phyloP scores from a whole-genome alignment of 2,329 filamentous ascomycete genomes.

The Trichocomaceae sp. region DNA sequence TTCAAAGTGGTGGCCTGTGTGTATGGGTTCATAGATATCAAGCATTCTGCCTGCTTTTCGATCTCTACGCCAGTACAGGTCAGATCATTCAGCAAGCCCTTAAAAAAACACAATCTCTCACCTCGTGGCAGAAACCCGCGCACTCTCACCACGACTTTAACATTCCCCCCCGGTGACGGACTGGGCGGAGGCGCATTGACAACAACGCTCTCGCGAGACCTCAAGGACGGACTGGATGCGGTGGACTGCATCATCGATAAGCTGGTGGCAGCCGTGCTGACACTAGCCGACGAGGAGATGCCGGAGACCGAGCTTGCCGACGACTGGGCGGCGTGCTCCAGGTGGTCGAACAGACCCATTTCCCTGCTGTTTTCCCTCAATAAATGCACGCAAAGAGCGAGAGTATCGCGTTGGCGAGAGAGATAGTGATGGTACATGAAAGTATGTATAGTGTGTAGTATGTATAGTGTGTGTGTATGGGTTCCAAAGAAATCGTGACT shows the following conservation, averaged over 20 bases:
- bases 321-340: conserved; percentile 27
- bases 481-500: conserved; percentile 9
- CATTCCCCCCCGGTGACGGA: conserved; percentile 63
- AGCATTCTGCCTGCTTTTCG: conserved; percentile 71
- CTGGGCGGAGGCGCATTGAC: conserved; percentile 42
- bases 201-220: conserved; percentile 63
- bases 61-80: conserved; percentile 53
- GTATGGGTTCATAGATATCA: conserved; percentile 84
- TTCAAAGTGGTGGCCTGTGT: conserved; percentile 78
- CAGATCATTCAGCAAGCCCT: conserved; percentile 1
- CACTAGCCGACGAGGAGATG: conserved; percentile 28
- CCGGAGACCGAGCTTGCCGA: conserved; percentile 30
- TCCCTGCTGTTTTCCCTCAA: conserved; percentile 32
- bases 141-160: conserved; percentile 74
- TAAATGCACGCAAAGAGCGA: conserved; percentile 35
- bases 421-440: conserved; percentile 38
- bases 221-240: conserved; percentile 71
- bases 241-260: conserved; percentile 47
- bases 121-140: conserved; percentile 72
- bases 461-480: background rate
- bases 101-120: conserved; percentile 51
- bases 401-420: conserved; percentile 34
- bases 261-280: conserved; percentile 32
- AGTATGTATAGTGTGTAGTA: background rate
- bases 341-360: conserved; percentile 36